Evolutionary conservation across 805 yeast species (phyloP).

Genomic region (Nakazawaea ambrosiae): DNA sequence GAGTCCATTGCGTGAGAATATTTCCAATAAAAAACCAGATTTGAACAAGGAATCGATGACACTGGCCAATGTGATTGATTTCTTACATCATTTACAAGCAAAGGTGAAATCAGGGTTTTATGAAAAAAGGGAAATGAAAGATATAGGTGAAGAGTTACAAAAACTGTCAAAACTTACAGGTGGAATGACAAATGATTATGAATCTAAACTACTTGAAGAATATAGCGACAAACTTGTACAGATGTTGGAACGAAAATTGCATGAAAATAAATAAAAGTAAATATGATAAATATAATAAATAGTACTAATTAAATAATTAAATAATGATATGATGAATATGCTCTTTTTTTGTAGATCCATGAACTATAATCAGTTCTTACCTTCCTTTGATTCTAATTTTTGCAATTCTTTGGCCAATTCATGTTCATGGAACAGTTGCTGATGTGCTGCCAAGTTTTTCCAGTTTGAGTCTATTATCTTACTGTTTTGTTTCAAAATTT

Average conservation of each 20-base stretch:
- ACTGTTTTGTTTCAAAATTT: conserved; percentile 43
- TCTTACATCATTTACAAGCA: conserved; percentile 12
- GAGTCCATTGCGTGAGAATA: background rate
- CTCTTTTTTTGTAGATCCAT: too few species aligned
- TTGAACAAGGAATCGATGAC: background rate
- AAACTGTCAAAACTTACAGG: conserved; percentile 17
- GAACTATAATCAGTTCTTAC: too few species aligned
- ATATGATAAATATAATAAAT: too few species aligned
- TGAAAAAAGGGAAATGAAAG: background rate
- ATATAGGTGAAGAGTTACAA: conserved; percentile 14
- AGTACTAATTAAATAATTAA: too few species aligned
- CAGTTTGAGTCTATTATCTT: conserved; percentile 37
- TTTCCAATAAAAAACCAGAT: background rate
- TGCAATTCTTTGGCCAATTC: conserved; percentile 18
- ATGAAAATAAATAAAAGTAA: conserved; percentile 5
- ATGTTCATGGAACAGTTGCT: conserved; percentile 14
- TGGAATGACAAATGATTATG: too few species aligned
- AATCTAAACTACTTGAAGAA: conserved; percentile 27
- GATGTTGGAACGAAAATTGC: conserved; percentile 23
- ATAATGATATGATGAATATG: too few species aligned
- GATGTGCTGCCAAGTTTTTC: conserved; percentile 16
- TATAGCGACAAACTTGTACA: conserved; percentile 31
- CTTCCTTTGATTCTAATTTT: too few species aligned
- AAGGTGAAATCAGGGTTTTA: background rate
- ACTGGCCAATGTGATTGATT: background rate